phyloP scores from a whole-genome alignment of 1,139 yeast genomes.

The Blastobotrys ciferrii region DNA sequence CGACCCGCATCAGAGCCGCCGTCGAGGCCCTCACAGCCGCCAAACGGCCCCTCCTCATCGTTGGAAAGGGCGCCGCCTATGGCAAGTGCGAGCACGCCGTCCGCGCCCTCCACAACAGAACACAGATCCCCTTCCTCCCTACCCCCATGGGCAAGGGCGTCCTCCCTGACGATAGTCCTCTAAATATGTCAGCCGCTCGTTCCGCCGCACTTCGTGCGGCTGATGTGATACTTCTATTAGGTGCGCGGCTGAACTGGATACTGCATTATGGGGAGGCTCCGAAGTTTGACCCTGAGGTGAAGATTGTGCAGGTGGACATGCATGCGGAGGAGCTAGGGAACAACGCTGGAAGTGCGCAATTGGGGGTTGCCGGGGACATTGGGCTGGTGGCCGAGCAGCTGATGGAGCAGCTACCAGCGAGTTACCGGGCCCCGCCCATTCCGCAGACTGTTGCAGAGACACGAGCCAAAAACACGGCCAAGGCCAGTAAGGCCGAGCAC shows the following conservation, averaged over 20 bases:
- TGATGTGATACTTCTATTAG: conserved; percentile 55
- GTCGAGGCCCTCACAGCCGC: conserved; percentile 38
- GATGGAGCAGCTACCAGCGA: conserved; percentile 17
- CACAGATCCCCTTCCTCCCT: conserved; percentile 55
- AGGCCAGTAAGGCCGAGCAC: conserved; percentile 35
- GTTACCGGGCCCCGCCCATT: conserved; percentile 38
- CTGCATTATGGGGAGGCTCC: conserved; percentile 60
- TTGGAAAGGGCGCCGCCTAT: conserved; percentile 65
- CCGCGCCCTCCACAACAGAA: conserved; percentile 40
- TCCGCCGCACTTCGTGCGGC: conserved; percentile 53
- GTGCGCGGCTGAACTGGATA: conserved; percentile 68
- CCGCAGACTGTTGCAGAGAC: conserved; percentile 34
- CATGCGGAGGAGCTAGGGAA: conserved; percentile 53
- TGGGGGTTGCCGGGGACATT: conserved; percentile 54
- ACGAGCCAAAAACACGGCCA: conserved; percentile 40
- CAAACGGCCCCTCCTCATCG: conserved; percentile 50
- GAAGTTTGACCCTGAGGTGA: conserved; percentile 45
- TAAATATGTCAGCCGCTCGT: conserved; percentile 59
- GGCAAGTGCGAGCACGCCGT: conserved; percentile 42
- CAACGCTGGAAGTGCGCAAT: conserved; percentile 38
- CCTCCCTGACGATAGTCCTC: conserved; percentile 45
- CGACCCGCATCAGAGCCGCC: conserved; percentile 38
- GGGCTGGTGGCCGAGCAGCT: conserved; percentile 43
- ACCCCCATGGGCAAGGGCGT: conserved; percentile 80
- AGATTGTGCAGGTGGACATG: conserved; percentile 56